Evolutionary conservation across 805 yeast genomes (phyloP), one percentile per base, ranked within the genome.

Genomic region (Suhomyces xylopsoci): DNA sequence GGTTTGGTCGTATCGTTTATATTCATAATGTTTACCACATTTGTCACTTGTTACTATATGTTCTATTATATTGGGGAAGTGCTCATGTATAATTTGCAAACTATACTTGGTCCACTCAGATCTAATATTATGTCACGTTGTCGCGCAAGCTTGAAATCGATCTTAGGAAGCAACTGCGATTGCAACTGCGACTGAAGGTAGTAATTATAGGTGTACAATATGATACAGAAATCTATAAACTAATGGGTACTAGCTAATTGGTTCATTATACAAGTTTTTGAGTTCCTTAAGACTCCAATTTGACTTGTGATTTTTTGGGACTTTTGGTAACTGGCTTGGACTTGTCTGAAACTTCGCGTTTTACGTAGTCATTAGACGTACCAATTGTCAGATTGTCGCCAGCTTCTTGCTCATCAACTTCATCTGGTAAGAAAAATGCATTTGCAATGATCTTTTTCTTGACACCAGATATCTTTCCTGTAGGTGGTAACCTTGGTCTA

Each of bases 401-500:
- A 10, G 5, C 24, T 38, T 40, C 32, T 5, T 54, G 51, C 8
- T 28, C 52, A n/a, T 32, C 36, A 32, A n/a, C 36, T 40, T 69
- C 73, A 6, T 69, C 73, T n/a, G 73, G 76, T 10, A 87, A 64
- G 58, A 86, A 79, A 61, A 80, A 87, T 0, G 87, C 76, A 43
- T 67, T 76, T 0, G 81, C 73, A 5, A 83, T 69, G 10, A 79
- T 63, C 60, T 81, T 86, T 71, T 85, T 90, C 70, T 90, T 90
- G 5, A 81, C 70, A 0, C 82, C 79, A 4, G 87, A 70, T 36
- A 92, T 88, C 67, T 87, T 90, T 36, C 97, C 97, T 28, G 90
- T 88, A 6, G 97, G 97, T 10, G 97, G 97, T 48, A 94, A 73
- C 62, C 91, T 85, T 1, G 96, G 87, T 58, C 92, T 78, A 26